Evolutionary conservation across 2,329 filamentous ascomycete genomes (phyloP).

Genomic region (Simplicillium sp.): DNA sequence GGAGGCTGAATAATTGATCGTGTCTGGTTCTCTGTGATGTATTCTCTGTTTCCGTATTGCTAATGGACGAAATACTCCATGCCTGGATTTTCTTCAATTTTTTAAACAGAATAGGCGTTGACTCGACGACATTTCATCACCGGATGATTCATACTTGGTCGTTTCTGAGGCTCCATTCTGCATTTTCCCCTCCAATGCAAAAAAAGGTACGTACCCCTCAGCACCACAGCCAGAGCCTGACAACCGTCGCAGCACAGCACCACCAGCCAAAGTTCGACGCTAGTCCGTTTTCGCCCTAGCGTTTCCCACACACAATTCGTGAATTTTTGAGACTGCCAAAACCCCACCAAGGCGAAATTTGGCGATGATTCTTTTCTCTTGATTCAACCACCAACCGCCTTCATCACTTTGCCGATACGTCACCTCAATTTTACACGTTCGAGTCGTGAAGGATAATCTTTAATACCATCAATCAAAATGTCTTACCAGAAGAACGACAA

Average conservation of each 20-base stretch:
- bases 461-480: slow-evolving; percentile 49
- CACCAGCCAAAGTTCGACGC: neutral
- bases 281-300: slow-evolving; percentile 6
- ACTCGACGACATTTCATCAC: neutral
- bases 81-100: neutral
- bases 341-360: neutral
- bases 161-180: too few species aligned
- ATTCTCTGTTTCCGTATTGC: too few species aligned
- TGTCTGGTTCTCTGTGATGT: neutral
- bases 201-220: neutral
- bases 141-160: slow-evolving; percentile 6
- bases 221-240: neutral
- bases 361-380: slow-evolving; percentile 7
- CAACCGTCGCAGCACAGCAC: neutral
- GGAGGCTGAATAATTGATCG: neutral
- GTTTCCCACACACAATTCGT: neutral
- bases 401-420: slow-evolving; percentile 77
- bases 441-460: slow-evolving; percentile 63
- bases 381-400: slow-evolving; percentile 27
- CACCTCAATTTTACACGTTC: slow-evolving; percentile 41
- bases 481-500: slow-evolving; percentile 95
- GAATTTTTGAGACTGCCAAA: slow-evolving; percentile 1
- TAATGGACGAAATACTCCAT: too few species aligned
- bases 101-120: neutral
- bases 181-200: slow-evolving; percentile 4